These are phyloP conservation scores for Sarocladiaceae sp. DNA, from an alignment of 2,329 filamentous ascomycete species.

Conservation along the genomic window DNA sequence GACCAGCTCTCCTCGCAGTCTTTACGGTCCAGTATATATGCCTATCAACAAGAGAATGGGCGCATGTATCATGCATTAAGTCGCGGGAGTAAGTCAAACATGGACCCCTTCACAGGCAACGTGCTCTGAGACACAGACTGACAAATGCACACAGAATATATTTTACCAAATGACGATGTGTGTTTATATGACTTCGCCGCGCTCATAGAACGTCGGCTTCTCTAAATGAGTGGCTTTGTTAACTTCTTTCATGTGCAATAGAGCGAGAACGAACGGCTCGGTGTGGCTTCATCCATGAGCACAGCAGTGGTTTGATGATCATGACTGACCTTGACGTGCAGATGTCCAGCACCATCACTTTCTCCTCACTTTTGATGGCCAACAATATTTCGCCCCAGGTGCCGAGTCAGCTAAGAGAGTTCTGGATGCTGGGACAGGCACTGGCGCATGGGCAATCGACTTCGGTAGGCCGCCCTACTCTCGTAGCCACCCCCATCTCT, in stretches of 20 bases:
- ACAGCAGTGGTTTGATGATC: neutral
- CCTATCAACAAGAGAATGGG: constrained; percentile 20
- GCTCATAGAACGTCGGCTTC: neutral
- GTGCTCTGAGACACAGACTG: neutral
- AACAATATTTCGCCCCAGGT: neutral
- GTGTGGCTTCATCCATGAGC: neutral
- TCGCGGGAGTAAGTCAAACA: neutral
- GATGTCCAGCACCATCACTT: constrained; percentile 1
- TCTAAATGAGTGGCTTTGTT: no score
- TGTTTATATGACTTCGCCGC: no score
- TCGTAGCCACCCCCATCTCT: neutral
- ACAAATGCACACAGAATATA: constrained; percentile 16
- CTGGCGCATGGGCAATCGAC: constrained; percentile 22
- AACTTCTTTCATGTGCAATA: neutral
- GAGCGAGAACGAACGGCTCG: neutral
- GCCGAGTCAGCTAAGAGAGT: constrained; percentile 13
- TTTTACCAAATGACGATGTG: constrained; percentile 18
- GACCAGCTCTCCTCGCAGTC: constrained; percentile 8
- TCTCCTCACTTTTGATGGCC: neutral
- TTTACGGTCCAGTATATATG: constrained; percentile 9
- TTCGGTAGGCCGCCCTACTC: constrained; percentile 13
- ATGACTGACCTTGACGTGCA: neutral
- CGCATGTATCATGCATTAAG: constrained; percentile 17
- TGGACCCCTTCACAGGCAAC: neutral
- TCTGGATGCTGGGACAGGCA: constrained; percentile 21